Base-by-base conservation (phyloP, 2,329 filamentous ascomycete genomes). In the Akanthomyces uredinophilus region DNA sequence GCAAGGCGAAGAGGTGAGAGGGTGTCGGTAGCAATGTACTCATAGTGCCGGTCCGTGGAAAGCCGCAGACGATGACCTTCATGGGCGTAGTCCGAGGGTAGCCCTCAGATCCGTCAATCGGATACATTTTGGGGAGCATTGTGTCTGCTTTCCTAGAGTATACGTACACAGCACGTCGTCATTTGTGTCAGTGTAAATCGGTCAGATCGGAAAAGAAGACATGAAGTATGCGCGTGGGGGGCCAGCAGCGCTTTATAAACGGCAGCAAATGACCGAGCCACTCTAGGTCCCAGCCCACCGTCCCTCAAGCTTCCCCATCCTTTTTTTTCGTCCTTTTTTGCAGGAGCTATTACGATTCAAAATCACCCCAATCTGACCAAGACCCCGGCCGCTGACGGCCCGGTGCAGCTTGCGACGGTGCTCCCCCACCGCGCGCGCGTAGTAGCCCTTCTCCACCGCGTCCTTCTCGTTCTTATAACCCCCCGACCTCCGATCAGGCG, bases 31-130 rank as follows among this genome's bases (percentile, higher is more conserved):
- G 29, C 6, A 20, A 14, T 27, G 22, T 57, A 62, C 60, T 62
- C 43, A 56, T 43, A 37, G 60, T 57, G 46, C 60, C 60, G n/a
- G 60, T 62, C 39, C 60, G 35, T n/a, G 60, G 60, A 46, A 62
- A 62, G 35, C 52, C 60, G 24, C 60, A 62, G 11, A 62, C 52
- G 18, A 62, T 57, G 22, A 62, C 32, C 35, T 27, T 49, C 53
- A 62, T 62, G 14, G 60, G 60, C 14, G 53, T 57, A 11, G 60
- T 51, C 35, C 60, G 60, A 52, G 60, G 60, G 39, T 62, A 62
- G 37, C 60, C 60, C 60, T 62, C 60, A n/a, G 43, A 46, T 16
- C 60, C 60, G n/a, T 62, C 49, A 20, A 62, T 57, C 24, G 60
- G 60, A 24, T 62, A 62, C 14, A 6, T 14, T 6, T 57, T 24